phyloP scores from a whole-genome alignment of 2,329 filamentous ascomycete species.

The Fusarium luffae region DNA sequence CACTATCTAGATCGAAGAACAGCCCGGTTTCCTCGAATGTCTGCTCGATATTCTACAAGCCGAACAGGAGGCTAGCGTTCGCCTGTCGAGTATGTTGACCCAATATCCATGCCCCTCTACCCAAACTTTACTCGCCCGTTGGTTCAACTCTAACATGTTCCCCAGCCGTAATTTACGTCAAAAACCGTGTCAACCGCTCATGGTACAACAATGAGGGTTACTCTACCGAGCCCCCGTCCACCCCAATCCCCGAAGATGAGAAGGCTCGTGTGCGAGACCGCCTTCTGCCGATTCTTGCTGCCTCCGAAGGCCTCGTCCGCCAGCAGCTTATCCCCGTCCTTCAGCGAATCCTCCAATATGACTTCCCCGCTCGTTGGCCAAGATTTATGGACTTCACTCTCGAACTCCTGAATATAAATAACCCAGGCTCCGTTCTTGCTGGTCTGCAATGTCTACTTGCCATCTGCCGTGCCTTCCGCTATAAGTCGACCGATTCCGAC shows the following conservation, averaged over 20 bases:
- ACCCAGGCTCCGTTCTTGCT: conserved; percentile 87
- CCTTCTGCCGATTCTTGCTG: conserved; percentile 87
- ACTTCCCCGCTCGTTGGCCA: conserved; percentile 95
- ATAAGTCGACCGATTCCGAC: conserved; percentile 83
- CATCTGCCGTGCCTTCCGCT: conserved; percentile 94
- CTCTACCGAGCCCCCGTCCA: conserved; percentile 65
- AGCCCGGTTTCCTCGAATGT: conserved; percentile 89
- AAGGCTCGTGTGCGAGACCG: conserved; percentile 88
- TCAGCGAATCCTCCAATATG: conserved; percentile 94
- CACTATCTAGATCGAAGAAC: conserved; percentile 79
- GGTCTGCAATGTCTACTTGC: conserved; percentile 93
- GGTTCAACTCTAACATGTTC: conserved; percentile 23
- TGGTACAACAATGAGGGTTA: conserved; percentile 85
- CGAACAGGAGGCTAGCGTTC: conserved; percentile 86
- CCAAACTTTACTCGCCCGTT: conserved; percentile 39
- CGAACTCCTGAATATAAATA: conserved; percentile 87
- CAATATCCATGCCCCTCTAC: conserved; percentile 8
- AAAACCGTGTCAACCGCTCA: conserved; percentile 94
- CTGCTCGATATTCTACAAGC: conserved; percentile 89
- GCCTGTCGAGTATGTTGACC: conserved; percentile 81
- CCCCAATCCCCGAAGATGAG: conserved; percentile 86
- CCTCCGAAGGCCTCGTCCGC: conserved; percentile 82
- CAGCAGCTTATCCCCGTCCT: conserved; percentile 94
- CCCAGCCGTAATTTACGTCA: conserved; percentile 93
- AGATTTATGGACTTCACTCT: conserved; percentile 93